These are phyloP conservation scores for Acidomyces sp. DNA, from an alignment of 495 filamentous ascomycete species.

Conservation along the genomic window DNA sequence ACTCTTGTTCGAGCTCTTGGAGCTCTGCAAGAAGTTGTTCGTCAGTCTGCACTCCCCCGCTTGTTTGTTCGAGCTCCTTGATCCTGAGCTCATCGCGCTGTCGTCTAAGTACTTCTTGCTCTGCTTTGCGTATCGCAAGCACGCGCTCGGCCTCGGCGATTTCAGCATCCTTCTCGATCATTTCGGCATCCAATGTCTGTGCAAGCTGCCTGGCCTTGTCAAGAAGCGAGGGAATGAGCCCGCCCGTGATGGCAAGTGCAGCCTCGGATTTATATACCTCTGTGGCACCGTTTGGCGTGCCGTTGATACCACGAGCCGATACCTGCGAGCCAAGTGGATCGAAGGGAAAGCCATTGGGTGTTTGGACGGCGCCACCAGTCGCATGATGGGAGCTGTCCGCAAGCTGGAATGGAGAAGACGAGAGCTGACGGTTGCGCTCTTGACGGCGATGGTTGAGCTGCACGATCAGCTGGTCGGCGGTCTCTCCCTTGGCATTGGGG, in stretches of 20 bases:
- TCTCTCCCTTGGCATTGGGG: slow-evolving; percentile 61
- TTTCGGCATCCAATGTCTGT: slow-evolving; percentile 44
- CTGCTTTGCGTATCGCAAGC: slow-evolving; percentile 38
- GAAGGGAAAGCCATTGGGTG: slow-evolving; percentile 13
- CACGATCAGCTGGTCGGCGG: slow-evolving; percentile 58
- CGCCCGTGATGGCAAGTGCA: slow-evolving; percentile 43
- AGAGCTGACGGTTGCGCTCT: slow-evolving; percentile 35
- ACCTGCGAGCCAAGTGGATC: background rate
- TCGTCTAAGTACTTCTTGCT: slow-evolving; percentile 38
- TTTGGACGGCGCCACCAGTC: slow-evolving; percentile 9
- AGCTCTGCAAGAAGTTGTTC: slow-evolving; percentile 46
- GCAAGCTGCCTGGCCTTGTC: slow-evolving; percentile 47
- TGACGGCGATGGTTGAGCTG: slow-evolving; percentile 39
- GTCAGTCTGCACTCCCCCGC: slow-evolving; percentile 39
- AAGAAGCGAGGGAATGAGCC: slow-evolving; percentile 42
- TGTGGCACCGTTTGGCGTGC: slow-evolving; percentile 28
- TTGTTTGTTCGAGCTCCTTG: slow-evolving; percentile 31
- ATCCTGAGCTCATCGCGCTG: slow-evolving; percentile 39
- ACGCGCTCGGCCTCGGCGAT: slow-evolving; percentile 45
- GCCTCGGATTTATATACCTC: slow-evolving; percentile 35
- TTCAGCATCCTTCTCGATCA: slow-evolving; percentile 45
- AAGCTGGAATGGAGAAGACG: slow-evolving; percentile 50
- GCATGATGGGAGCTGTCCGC: slow-evolving; percentile 24
- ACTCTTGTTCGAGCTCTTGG: slow-evolving; percentile 44
- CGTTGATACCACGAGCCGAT: slow-evolving; percentile 20